Conservation (phyloP, 345 rosid genomes). For the Acer negundo region DNA sequence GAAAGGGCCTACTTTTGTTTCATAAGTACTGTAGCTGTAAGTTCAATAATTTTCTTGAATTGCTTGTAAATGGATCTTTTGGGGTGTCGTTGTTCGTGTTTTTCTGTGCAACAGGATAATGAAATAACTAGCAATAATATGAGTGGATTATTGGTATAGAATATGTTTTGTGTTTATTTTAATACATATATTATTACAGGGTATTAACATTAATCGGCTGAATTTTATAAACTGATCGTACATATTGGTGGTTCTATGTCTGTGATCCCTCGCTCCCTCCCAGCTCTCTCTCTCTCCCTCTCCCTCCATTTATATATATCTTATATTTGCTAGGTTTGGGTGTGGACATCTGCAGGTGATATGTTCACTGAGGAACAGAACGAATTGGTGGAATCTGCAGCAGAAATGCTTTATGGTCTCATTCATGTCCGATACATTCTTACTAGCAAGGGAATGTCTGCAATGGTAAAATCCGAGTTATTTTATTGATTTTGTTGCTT, state of each 20-base stretch:
- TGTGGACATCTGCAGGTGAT: slow-evolving; percentile 58
- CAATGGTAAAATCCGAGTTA: slow-evolving; percentile 59
- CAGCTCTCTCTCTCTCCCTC: neutral
- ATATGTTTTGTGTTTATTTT: neutral
- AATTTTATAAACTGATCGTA: neutral
- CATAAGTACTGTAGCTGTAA: neutral
- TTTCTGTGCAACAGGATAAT: neutral
- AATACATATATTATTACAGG: neutral
- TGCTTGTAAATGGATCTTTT: neutral
- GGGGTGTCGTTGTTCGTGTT: neutral
- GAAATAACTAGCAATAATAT: neutral
- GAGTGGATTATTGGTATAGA: neutral
- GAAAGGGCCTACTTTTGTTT: neutral
- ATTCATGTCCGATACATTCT: slow-evolving; percentile 91
- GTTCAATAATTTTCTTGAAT: neutral
- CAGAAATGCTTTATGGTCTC: slow-evolving; percentile 95
- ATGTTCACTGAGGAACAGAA: slow-evolving; percentile 95
- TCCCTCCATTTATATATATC: neutral
- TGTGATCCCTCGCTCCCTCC: neutral
- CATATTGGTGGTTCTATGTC: neutral
- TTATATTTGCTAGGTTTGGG: slow-evolving; percentile 6
- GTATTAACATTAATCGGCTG: neutral
- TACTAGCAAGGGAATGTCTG: slow-evolving; percentile 91
- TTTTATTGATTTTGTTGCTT: neutral
- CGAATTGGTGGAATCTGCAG: slow-evolving; percentile 96